Base-by-base conservation (phyloP, 345 rosid genomes). In the Limnanthes douglasii region DNA sequence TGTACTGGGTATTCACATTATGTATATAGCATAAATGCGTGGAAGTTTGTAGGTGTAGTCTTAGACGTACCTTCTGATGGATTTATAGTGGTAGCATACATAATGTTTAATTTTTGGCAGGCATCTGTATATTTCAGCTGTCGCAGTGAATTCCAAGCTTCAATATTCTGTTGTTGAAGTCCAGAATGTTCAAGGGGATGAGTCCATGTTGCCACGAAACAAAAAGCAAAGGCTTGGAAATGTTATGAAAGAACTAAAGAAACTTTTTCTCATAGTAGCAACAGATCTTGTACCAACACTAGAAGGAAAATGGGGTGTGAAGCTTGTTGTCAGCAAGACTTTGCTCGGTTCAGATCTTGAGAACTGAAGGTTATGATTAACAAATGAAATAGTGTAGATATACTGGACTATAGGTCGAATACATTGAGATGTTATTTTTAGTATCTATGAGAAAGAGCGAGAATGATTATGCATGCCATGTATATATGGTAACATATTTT, bases 121-220 rank as follows among this genome's bases (percentile, higher is more conserved):
- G n/a, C n/a, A n/a, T n/a, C n/a, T n/a, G n/a, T n/a, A n/a, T n/a
- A n/a, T 51, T 32, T 50, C 86, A 88, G 97, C 93, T 66, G 95
- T 88, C 39, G 97, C 95, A 6, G 93, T 83, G 53, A 83, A 88
- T 62, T 73, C 74, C 41, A 78, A 75, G 48, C 86, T 88, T 51
- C 80, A 76, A 39, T 88, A 88, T 61, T 85, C 95, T 41, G 72
- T 88, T 35, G 78, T 76, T 31, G 85, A 73, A 66, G 61, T 75
- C 43, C 65, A 63, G 34, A 46, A 77, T 24, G 27, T 44, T 26
- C 26, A 34, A 21, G 93, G 56, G 46, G 73, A 58, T 60, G 60
- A 41, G 43, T 54, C 69, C 41, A 21, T 36, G 15, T 50, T 41
- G 41, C 38, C 63, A 39, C 62, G 59, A 49, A 70, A 53, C 24